Percentiles rank a stretch among this genome's conserved stretches.
phyloP scores from a whole-genome alignment of 371 early-diverging fungal genomes.

The Lichtheimia hyalospora region DNA sequence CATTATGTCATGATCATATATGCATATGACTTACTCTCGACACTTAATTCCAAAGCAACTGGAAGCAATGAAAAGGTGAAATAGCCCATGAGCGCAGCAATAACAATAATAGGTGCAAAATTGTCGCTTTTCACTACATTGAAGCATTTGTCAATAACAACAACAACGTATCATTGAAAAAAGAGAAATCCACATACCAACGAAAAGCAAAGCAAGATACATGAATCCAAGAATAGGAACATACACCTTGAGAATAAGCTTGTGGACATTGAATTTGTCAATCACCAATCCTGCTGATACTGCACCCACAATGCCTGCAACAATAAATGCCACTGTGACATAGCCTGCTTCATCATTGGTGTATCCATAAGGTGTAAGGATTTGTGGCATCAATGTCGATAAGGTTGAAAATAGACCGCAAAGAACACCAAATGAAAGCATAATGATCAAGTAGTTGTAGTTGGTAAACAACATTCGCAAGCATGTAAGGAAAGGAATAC shows the following conservation, averaged over 20 bases:
- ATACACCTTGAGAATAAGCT: conserved; percentile 35
- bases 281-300: conserved; percentile 35
- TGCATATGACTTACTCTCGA: conserved; percentile 36
- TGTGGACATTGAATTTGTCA: conserved; percentile 53
- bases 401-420: conserved; percentile 67
- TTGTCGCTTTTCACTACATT: conserved; percentile 35
- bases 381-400: conserved; percentile 60
- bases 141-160: neutral
- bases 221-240: conserved; percentile 50
- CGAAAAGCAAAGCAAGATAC: conserved; percentile 52
- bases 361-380: conserved; percentile 62
- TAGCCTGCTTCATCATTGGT: conserved; percentile 58
- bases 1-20: neutral
- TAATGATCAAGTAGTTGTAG: conserved; percentile 55
- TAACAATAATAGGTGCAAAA: conserved; percentile 22
- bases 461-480: conserved; percentile 50
- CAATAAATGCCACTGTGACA: conserved; percentile 55
- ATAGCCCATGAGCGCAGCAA: conserved; percentile 37
- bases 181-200: conserved; percentile 29
- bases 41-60: conserved; percentile 43
- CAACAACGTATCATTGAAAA: neutral
- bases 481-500: conserved; percentile 40
- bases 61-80: conserved; percentile 44
- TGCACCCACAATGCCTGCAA: conserved; percentile 58
- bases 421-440: conserved; percentile 54